phyloP scores from a whole-genome alignment of 2,329 filamentous ascomycete genomes.

The Aspergillus sp. region DNA sequence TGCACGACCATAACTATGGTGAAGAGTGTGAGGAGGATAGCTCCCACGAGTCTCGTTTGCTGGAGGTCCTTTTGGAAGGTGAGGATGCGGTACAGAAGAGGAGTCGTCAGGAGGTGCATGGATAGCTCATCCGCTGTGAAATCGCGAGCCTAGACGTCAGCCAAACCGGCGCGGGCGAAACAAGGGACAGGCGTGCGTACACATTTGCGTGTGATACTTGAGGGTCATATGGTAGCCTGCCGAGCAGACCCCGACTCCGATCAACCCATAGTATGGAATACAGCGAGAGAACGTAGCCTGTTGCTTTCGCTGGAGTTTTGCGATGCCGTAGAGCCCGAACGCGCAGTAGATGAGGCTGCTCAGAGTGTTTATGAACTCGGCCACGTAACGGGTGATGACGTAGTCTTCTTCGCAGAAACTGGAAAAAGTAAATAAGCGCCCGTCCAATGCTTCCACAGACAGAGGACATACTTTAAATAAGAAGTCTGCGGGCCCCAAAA shows the following conservation, averaged over 20 bases:
- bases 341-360: constrained; percentile 42
- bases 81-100: constrained; percentile 43
- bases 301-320: constrained; percentile 19
- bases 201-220: constrained; percentile 36
- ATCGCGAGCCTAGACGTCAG: background rate
- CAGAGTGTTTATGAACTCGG: constrained; percentile 48
- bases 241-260: constrained; percentile 33
- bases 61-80: constrained; percentile 30
- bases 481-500: constrained; percentile 32
- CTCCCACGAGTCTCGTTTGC: constrained; percentile 24
- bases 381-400: constrained; percentile 44
- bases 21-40: constrained; percentile 21
- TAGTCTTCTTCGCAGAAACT: constrained; percentile 40
- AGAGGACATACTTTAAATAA: constrained; percentile 27
- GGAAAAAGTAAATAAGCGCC: background rate
- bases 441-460: background rate
- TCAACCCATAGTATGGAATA: constrained; percentile 41
- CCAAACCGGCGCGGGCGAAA: background rate
- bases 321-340: constrained; percentile 43
- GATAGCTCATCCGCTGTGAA: constrained; percentile 40
- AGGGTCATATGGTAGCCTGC: constrained; percentile 32
- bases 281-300: constrained; percentile 27
- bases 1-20: constrained; percentile 42
- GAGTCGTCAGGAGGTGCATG: constrained; percentile 46
- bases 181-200: constrained; percentile 15